These are phyloP conservation scores for Macrocystidia cucumis DNA, from an alignment of 1,284 basidiomycete genomes.

Conservation along the genomic window DNA sequence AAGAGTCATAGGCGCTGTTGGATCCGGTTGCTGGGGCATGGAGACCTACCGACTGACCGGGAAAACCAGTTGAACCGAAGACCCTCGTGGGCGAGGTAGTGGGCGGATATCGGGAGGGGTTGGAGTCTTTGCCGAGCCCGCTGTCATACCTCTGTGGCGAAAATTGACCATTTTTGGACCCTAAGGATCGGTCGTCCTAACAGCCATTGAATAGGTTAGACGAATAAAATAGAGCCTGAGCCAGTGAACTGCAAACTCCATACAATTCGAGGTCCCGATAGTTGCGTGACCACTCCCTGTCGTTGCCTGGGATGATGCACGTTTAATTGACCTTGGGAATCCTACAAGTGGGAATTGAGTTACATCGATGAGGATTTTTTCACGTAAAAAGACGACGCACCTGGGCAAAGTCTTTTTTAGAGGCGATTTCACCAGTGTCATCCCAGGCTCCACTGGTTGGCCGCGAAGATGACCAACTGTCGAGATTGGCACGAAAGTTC, in stretches of 20 bases:
- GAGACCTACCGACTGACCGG: conserved; percentile 20
- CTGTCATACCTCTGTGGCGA: conserved; percentile 49
- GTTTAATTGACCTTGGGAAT: conserved; percentile 26
- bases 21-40: conserved; percentile 11
- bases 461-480: conserved; percentile 47
- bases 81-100: conserved; percentile 33
- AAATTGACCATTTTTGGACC: conserved; percentile 36
- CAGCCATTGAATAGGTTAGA: conserved; percentile 15
- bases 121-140: conserved; percentile 31
- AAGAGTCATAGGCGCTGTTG: conserved; percentile 31
- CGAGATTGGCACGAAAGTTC: conserved; percentile 39
- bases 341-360: conserved; percentile 18
- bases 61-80: conserved; percentile 26
- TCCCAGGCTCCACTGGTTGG: conserved; percentile 56
- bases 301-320: conserved; percentile 42
- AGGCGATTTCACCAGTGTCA: conserved; percentile 38
- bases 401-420: conserved; percentile 41
- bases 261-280: conserved; percentile 35
- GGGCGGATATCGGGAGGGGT: conserved; percentile 30
- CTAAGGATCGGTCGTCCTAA: conserved; percentile 42
- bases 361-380: conserved; percentile 7
- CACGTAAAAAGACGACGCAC: conserved; percentile 29
- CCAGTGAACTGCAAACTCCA: conserved; percentile 16
- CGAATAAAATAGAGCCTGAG: conserved; percentile 10
- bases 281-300: conserved; percentile 30